These are phyloP conservation scores for Salicornia ramosissima DNA, from an alignment of 148 eudicot species.

Conservation along the genomic window DNA sequence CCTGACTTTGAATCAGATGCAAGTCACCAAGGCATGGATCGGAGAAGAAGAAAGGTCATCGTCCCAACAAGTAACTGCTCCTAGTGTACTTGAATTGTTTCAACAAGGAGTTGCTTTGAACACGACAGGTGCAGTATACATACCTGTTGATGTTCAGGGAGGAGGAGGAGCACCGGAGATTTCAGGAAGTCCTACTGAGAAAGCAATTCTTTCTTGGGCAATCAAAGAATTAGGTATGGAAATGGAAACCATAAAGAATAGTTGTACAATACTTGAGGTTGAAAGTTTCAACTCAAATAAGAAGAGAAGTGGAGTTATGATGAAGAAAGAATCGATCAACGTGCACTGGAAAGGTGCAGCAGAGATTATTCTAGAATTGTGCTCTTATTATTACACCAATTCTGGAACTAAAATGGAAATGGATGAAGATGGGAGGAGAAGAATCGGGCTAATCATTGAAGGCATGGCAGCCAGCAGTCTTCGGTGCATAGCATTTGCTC, in stretches of 20 bases:
- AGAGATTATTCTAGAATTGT: constrained; percentile 60
- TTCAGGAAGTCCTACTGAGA: constrained; percentile 86
- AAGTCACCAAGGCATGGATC: constrained; percentile 61
- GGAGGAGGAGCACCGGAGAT: constrained; percentile 45
- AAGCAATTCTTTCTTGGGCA: constrained; percentile 83
- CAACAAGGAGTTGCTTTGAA: constrained; percentile 70
- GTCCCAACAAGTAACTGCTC: constrained; percentile 22
- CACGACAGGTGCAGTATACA: constrained; percentile 63
- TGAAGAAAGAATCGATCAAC: constrained; percentile 34
- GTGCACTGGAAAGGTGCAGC: constrained; percentile 96
- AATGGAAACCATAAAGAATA: constrained; percentile 44
- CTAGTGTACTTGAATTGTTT: constrained; percentile 37
- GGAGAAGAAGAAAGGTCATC: constrained; percentile 40
- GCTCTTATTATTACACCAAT: constrained; percentile 41
- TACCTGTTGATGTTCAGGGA: constrained; percentile 30
- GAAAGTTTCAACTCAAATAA: constrained; percentile 79
- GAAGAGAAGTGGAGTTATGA: constrained; percentile 69
- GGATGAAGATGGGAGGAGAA: constrained; percentile 38
- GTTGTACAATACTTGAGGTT: constrained; percentile 43
- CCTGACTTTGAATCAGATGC: constrained; percentile 75
- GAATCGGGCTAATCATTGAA: constrained; percentile 53
- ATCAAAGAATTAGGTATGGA: constrained; percentile 60
- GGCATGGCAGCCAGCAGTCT: constrained; percentile 87
- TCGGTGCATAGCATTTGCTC: constrained; percentile 88
- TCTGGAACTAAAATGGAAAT: constrained; percentile 35